These are phyloP conservation scores for Cucumis sativus DNA, from an alignment of 306 rosid species.

Conservation along the genomic window Cucumber_9930_V3 NC_026659.2:6236501-6237000, in stretches of 20 bases:
- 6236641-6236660: conserved; percentile 41
- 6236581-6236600: conserved; percentile 72
- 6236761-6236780: background rate
- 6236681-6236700: background rate
- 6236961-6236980: too few species aligned
- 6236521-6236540: conserved; percentile 25
- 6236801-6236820: background rate
- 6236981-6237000: too few species aligned
- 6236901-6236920: too few species aligned
- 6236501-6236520: conserved; percentile 43
- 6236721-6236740: background rate
- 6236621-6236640: conserved; percentile 13
- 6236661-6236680: conserved; percentile 74
- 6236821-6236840: too few species aligned
- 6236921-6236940: too few species aligned
- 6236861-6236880: too few species aligned
- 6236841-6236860: too few species aligned
- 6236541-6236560: conserved; percentile 7
- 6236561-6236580: conserved; percentile 24
- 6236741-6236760: background rate
- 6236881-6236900: too few species aligned
- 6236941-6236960: too few species aligned
- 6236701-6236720: background rate
- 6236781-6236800: background rate
- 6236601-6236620: conserved; percentile 20